Percentiles rank a stretch among this genome's conserved stretches.
These are phyloP conservation scores for Camellia sinensis DNA, from an alignment of 148 eudicot genomes.

Conservation along the genomic window DNA sequence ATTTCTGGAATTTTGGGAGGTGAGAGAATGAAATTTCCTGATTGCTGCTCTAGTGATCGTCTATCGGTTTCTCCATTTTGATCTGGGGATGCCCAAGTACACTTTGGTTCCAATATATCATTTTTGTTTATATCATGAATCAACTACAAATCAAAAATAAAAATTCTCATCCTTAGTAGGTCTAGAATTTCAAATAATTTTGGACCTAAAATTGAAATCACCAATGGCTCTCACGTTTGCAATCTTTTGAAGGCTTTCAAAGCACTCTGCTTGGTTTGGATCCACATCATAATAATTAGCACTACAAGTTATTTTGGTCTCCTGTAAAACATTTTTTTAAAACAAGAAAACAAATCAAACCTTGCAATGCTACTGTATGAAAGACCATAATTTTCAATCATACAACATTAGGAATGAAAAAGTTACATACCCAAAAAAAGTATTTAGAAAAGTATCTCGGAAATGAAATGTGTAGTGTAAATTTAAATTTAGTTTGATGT, in stretches of 20 bases:
- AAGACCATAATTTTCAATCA: background rate
- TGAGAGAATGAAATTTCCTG: background rate
- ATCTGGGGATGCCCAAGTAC: constrained; percentile 5
- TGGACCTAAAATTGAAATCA: background rate
- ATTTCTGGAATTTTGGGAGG: constrained; percentile 12
- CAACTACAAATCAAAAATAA: background rate
- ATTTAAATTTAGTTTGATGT: too few species aligned
- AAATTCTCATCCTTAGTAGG: background rate
- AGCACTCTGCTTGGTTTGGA: background rate
- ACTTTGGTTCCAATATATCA: constrained; percentile 14
- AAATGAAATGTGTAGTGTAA: too few species aligned
- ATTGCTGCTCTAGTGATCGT: background rate
- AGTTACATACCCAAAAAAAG: too few species aligned
- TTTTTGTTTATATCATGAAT: constrained; percentile 10
- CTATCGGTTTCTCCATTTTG: background rate
- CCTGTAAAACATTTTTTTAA: background rate
- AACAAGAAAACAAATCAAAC: too few species aligned
- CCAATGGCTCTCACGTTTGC: background rate
- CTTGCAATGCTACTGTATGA: too few species aligned
- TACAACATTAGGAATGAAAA: background rate
- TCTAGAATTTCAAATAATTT: too few species aligned
- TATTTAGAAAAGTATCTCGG: too few species aligned
- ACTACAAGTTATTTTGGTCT: background rate
- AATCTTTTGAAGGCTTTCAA: background rate
- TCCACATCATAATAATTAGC: background rate